Base-by-base conservation (phyloP, 768 basidiomycete genomes). In the Suillus paluster region DNA sequence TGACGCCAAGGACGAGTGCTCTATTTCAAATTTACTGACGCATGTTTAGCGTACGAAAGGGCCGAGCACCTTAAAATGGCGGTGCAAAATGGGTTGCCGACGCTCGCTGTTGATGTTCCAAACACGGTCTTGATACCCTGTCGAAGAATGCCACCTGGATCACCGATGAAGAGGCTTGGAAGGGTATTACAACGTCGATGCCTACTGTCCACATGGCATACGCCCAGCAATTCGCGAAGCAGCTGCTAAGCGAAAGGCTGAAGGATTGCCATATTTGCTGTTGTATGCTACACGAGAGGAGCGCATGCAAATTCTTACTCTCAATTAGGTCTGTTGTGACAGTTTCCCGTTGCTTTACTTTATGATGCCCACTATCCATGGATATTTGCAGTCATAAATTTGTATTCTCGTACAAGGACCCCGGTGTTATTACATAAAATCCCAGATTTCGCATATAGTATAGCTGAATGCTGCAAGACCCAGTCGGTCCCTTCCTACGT, bases 121-220 rank as follows among this genome's bases (percentile, higher is more conserved):
- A 71, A 81, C 0, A 62, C 76, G 9, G 81, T 86, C 2, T 92
- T 64, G 89, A 92, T 52, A 67, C 78, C 2, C 83, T 94, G 79
- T 79, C 81, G 33, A 82, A 78, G 68, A 84, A 72, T 39, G 69
- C 85, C 4, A 71, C 76, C 17, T 94, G 92, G 92, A 74, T 92
- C 27, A 81, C 81, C 5, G 90, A 92, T 63, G 92, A 94, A 49
- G 90, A 93, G 42, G 78, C 80, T 0, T 92, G 92, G 90, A 89
- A 86, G 73, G 62, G 78, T 2, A 79, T 92, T 42, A 70, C 80
- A 8, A 77, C 80, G 0, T 71, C 74, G 10, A 89, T 92, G 72
- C 85, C 88, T 1, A 75, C 81, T 30, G 80, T 84, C 49, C 83
- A 85, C 57, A 77, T 83, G 8, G 80, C 82, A 3, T 92, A 92